Base-by-base conservation (phyloP, 2,329 filamentous ascomycete species). In the Colletotrichum sp. region DNA sequence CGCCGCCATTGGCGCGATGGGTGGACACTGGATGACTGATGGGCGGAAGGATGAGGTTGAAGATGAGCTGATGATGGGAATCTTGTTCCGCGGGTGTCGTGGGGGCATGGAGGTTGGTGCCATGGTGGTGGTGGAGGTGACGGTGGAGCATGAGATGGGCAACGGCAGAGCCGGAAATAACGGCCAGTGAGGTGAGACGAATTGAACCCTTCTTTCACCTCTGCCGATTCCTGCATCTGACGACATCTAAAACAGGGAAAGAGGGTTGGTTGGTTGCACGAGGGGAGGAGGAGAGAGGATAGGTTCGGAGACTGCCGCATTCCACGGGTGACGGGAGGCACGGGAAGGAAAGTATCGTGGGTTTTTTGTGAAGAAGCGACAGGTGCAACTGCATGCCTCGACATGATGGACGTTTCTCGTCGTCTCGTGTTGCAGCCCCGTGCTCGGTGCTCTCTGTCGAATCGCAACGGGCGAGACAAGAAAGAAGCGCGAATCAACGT, bases 161-260 rank as follows among this genome's bases (percentile, higher is more conserved):
- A 24, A 63, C 63, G 68, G 72, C 24, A 66, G 44, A 21, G 55
- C 69, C 57, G 69, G 72, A 75, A 64, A 55, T 64, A 63, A 72
- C 69, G 55, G 12, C n/a, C 18, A 44, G 63, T 24, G 39, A 28
- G 12, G 18, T 62, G 67, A 62, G 32, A 52, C 18, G 55, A 70
- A n/a, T n/a, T 32, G 44, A 68, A 55, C 18, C 65, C 28, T 68
- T 39, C 39, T 18, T 55, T 32, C 12, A 12, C 30, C 26, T 26
- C 32, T 28, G n/a, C 71, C 36, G 8, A 55, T 36, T 65, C 3
- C 34, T 60, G 52, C 64, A 36, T 68, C 64, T 62, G 32, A 59
- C 28, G 39, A 57, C 28, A 34, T 71, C 59, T 26, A 55, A 49
- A 70, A 63, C 68, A 62, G 3, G 36, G 24, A 26, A 26, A 16